A percentile compares a stretch with the other conserved stretches of the same genome.
Conservation (phyloP, 495 filamentous ascomycete genomes). For the Chaetomium tenue region DNA sequence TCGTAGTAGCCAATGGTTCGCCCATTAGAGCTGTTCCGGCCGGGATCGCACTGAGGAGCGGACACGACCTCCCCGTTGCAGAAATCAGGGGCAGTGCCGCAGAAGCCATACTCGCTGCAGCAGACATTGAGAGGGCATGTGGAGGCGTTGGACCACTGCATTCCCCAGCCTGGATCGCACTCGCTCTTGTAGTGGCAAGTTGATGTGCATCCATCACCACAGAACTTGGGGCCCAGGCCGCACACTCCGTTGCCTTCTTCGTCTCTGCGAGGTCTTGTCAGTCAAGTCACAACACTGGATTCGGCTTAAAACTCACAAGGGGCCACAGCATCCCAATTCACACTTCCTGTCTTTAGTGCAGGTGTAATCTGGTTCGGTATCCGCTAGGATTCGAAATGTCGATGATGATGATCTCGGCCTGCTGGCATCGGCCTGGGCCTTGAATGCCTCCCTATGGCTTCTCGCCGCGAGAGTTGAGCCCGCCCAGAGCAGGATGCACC, state of each 20-base stretch:
- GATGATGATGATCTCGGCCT: neutral
- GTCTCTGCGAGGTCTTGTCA: neutral
- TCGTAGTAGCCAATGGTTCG: conserved; percentile 11
- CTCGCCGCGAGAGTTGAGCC: neutral
- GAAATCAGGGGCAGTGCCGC: neutral
- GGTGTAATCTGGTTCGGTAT: neutral
- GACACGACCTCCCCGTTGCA: conserved; percentile 3
- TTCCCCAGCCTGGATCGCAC: conserved; percentile 12
- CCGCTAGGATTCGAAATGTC: neutral
- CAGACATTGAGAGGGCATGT: conserved; percentile 30
- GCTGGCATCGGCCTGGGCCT: neutral
- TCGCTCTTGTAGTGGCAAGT: conserved; percentile 6
- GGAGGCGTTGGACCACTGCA: conserved; percentile 5
- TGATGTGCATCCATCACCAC: conserved; percentile 2
- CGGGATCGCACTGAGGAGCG: neutral
- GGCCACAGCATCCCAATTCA: neutral
- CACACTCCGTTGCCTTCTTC: neutral
- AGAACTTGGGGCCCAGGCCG: conserved; percentile 4
- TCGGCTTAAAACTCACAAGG: conserved; percentile 5
- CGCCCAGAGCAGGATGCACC: neutral
- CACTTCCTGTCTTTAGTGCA: neutral
- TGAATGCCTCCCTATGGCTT: neutral
- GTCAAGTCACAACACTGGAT: neutral
- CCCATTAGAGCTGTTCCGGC: neutral
- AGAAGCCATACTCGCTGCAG: conserved; percentile 27